Base-by-base conservation (phyloP, 2,329 filamentous ascomycete genomes). In the Phoma sp. region DNA sequence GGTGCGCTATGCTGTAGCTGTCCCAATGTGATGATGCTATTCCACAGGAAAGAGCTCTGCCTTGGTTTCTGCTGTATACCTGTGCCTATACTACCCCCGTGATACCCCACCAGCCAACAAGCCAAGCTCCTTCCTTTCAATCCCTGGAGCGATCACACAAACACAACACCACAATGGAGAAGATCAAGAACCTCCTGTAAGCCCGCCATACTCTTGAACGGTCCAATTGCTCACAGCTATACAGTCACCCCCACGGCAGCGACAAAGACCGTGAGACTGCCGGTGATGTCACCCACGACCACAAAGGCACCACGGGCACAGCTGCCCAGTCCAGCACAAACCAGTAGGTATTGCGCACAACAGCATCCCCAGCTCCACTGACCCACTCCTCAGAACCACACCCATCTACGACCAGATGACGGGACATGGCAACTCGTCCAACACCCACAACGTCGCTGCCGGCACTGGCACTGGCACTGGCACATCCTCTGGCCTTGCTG, bases 111-210 rank as follows among this genome's bases (percentile, higher is more conserved):
- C 13, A 13, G 31, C 45, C 6, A 24, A 43, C 39, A 49, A 43
- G 47, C 53, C 24, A 37, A 43, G 31, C 31, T 37, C 57, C 37
- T 40, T 51, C 35, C 12, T 37, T 25, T 17, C 25, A 51, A 44
- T 49, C 55, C 51, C 44, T 57, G 44, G 44, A 57, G 49, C 48
- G 44, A 55, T 58, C 51, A 49, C 45, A 54, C 47, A 35, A 35
- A 44, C 47, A 43, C 43, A 33, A 29, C 35, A 48, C 19, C 62
- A 58, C 36, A 52, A 80, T 80, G 78, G 73, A 80, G 52, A 78
- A 78, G 69, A 63, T 80, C 51, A 80, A 79, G 73, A 74, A 71
- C 61, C 67, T 79, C 48, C 65, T 80, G 76, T 78, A 62, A 61
- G 76, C 47, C 13, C 32, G 17, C 43, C 6, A 10, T 25, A 2